Conservation (phyloP, 1,284 basidiomycete species). For the Trichosporon asahii region DNA sequence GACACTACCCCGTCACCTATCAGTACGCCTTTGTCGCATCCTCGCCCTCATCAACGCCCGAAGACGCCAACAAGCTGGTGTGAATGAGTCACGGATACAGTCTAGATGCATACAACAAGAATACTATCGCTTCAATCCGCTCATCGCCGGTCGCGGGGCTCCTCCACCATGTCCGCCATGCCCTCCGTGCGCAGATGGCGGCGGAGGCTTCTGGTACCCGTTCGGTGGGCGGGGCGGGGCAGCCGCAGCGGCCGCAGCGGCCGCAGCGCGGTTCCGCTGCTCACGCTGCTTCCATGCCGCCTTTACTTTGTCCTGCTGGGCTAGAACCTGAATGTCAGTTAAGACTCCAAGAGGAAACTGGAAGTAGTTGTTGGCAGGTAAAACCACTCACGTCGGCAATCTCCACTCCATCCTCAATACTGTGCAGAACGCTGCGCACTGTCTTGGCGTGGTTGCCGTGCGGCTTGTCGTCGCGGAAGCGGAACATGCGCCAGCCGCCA, state of each 20-base stretch:
- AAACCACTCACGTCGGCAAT: constrained; percentile 67
- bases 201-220: background rate
- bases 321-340: constrained; percentile 61
- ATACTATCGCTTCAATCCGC: constrained; percentile 5
- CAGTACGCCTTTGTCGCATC: no score
- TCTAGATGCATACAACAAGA: constrained; percentile 4
- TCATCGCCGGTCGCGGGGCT: background rate
- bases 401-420: constrained; percentile 86
- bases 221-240: constrained; percentile 15
- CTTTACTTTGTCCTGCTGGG: constrained; percentile 39
- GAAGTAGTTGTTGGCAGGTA: no score
- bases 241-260: background rate
- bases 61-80: no score
- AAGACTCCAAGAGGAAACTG: no score
- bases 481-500: constrained; percentile 79
- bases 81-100: background rate
- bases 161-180: constrained; percentile 2
- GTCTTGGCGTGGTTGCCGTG: constrained; percentile 79
- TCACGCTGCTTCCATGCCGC: constrained; percentile 44
- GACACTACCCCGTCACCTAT: no score
- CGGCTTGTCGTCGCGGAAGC: constrained; percentile 87
- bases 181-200: no score
- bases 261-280: constrained; percentile 18
- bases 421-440: constrained; percentile 79
- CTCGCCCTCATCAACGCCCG: no score